Evolutionary conservation across 2,329 filamentous ascomycete genomes (phyloP), one percentile per base, ranked within the genome.

Genomic region (Paramyrothecium roridum): DNA sequence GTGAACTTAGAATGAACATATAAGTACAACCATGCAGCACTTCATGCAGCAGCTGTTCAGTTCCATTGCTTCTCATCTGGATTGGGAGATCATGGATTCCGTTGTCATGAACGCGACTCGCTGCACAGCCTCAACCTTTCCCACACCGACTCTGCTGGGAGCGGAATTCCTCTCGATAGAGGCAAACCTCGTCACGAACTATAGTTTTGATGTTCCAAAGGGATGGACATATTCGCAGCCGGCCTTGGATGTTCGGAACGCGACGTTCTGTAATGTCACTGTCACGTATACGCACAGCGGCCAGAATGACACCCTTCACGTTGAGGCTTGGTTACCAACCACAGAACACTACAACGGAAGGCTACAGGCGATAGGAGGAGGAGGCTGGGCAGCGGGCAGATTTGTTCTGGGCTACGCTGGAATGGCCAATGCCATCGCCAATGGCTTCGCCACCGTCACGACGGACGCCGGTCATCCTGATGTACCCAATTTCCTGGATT

Each of bases 341-440:
- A 8, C 52, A 2, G 52, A 48, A 2, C 54, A 52, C 1, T 73
- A 70, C 63, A 73, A 72, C 49, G 65, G 61, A 0, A 58, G 70
- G 3, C 54, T 73, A 1, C 65, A 70, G 46, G 62, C 62, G 17
- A 49, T 69, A 22, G 69, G 70, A 1, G 70, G 70, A 8, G 67
- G 65, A 2, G 70, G 70, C 2, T 71, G 55, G 45, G 54, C 58
- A 3, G 65, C 70, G 0, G 67, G 69, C 16, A 47, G 52, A 11
- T 56, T 54, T 11, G n/a, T 48, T 20, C 47, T 49, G 2, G 52
- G 52, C 8, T 62, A 65, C n/a, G 21, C 23, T 2, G 56, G 53
- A 16, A 64, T 64, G 61, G 20, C 21, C 21, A 60, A 56, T 20
- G 62, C 57, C 0, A 11, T 65, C 0, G 56, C 46, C 3, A 57